Evolutionary conservation across 1,139 yeast genomes (phyloP), one percentile per base, ranked within the genome.

Genomic region (Saccharomyces hybrid): DNA sequence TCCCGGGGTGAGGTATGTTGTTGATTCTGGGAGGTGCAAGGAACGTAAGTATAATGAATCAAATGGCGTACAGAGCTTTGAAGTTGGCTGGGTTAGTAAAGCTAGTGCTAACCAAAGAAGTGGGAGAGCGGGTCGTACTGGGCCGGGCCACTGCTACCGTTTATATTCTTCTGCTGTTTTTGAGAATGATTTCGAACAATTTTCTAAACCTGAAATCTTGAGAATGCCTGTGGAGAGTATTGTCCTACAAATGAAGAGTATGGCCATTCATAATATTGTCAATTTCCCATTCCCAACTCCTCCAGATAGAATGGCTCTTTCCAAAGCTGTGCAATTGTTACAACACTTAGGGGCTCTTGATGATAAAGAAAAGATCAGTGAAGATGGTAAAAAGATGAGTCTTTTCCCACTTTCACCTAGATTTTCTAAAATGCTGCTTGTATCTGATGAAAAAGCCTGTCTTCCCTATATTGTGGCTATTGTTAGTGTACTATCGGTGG

Each of bases 121-220:
- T 38, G 99, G 99, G 71, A 86, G 99, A 78, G 99, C 99, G 52
- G 99, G 99, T 68, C 87, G 99, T 80, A 93, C 98, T 0, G 99
- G 99, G 0, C 98, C 99, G 0, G 99, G 99, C 54, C 99, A 95
- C 66, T 89, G 97, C 69, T 95, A 95, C 69, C 77, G 99, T 57
- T 73, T 95, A 25, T 95, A 78, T 65, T 91, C 99, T 0, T 91
- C 98, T n/a, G 99, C 99, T 0, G 88, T 95, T 7, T 95, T 78
- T 69, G 98, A 93, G 66, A 81, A 84, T 57, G 93, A 87, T 62
- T 93, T 95, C 69, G 78, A 78, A 3, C 89, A 86, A 63, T 93
- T 93, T 63, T 79, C 95, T 26, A 78, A 76, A 54, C 99, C 99
- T 0, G 99, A 95, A 69, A 91, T 95, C 54, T 73, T 88, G 57